These are phyloP conservation scores for Chloromonas sp. DNA, from an alignment of 163 green algal genomes.

Conservation along the genomic window DNA sequence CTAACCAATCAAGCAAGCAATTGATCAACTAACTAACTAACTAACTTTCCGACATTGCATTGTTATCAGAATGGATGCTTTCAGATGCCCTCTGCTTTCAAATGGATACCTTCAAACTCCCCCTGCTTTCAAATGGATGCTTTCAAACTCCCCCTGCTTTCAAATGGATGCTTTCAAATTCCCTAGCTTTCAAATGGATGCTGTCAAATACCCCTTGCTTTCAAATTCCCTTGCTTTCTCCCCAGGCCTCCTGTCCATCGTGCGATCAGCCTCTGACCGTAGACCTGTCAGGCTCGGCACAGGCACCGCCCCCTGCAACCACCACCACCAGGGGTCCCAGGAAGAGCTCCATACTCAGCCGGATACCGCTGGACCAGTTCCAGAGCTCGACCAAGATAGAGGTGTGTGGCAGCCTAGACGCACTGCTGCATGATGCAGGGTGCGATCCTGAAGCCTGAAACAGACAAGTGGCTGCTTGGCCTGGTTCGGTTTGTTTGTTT, in stretches of 20 bases:
- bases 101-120: too few species aligned
- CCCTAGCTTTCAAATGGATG: too few species aligned
- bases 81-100: too few species aligned
- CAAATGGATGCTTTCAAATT: too few species aligned
- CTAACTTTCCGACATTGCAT: too few species aligned
- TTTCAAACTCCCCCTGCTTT: too few species aligned
- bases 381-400: constrained; percentile 90
- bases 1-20: too few species aligned
- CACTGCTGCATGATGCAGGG: background rate
- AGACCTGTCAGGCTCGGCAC: constrained; percentile 41
- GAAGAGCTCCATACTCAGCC: constrained; percentile 56
- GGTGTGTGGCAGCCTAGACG: constrained; percentile 9
- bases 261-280: constrained; percentile 71
- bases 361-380: constrained; percentile 65
- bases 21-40: background rate
- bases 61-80: too few species aligned
- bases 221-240: too few species aligned
- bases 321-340: background rate
- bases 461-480: background rate
- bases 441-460: background rate
- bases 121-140: too few species aligned
- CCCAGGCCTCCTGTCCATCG: constrained; percentile 45
- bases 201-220: too few species aligned
- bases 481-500: background rate
- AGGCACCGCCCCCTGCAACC: background rate